Evolutionary conservation across 1,284 basidiomycete species (phyloP).

Genomic region (Porogramme epimiltina): DNA sequence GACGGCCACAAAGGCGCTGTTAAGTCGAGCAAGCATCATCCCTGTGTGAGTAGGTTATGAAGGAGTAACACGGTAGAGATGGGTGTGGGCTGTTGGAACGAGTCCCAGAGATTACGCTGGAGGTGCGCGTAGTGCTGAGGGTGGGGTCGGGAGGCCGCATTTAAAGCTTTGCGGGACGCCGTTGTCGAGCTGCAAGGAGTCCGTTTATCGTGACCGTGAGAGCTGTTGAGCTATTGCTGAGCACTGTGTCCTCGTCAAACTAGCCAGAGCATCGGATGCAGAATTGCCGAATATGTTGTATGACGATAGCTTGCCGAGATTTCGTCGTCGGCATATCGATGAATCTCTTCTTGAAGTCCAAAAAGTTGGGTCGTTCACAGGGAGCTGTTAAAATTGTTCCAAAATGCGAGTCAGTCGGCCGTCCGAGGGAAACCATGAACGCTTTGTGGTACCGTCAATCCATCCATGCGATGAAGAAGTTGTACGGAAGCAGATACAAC

Average conservation of each 20-base stretch:
- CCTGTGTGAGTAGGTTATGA: background rate
- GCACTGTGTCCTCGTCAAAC: too few relatives aligned
- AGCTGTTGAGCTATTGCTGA: background rate
- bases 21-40: conserved; percentile 12
- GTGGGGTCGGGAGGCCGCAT: background rate
- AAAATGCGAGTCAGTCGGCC: too few relatives aligned
- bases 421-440: too few relatives aligned
- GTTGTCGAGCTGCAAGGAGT: too few relatives aligned
- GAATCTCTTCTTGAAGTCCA: too few relatives aligned
- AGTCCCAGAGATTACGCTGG: conserved; percentile 12
- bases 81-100: background rate
- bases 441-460: too few relatives aligned
- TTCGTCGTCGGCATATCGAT: too few relatives aligned
- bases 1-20: background rate
- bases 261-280: too few relatives aligned
- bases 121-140: conserved; percentile 12
- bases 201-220: background rate
- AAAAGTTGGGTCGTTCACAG: too few relatives aligned
- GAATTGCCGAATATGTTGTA: too few relatives aligned
- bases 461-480: background rate
- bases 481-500: background rate
- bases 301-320: too few relatives aligned
- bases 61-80: background rate
- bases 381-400: too few relatives aligned
- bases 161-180: conserved; percentile 3